Evolutionary conservation across 371 early-diverging fungal species (phyloP), one percentile per base, ranked within the genome.

Genomic region (Saksenaea oblongispora): DNA sequence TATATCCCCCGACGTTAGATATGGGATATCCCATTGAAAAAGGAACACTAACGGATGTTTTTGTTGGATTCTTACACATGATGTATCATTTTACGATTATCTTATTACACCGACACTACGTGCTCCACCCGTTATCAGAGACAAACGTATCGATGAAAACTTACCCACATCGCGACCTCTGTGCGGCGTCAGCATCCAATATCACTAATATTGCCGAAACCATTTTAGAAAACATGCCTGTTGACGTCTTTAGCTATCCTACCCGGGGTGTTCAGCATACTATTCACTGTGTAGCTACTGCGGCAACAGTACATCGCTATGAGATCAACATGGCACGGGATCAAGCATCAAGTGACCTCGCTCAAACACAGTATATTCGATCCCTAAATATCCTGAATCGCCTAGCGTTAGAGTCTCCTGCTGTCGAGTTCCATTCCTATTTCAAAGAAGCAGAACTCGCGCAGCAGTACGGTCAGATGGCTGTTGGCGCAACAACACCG

Each of bases 1-100:
- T 22, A 22, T 47, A 82, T 47, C 60, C 67, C 3, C 77, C 77
- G 0, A 73, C 72, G 0, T 68, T 77, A 62, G 66, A 78, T 41
- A 14, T 64, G 35, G 62, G 57, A 47, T 66, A 78, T 69, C 66
- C 84, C 69, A 62, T 72, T 68, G 66, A 87, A 61, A 69, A 74
- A 61, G 65, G 79, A 68, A 55, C 80, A 62, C 63, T 84, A 68
- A 54, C 57, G 7, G 78, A 78, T 47, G 66, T 66, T 0, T 78
- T 72, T 62, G 68, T 73, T 35, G 83, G 80, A 0, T 74, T 78
- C 42, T 67, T 92, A 13, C 92, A 93, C 66, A 87, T 93, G 62
- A 86, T 90, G 3, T 95, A 92, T 78, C 89, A 94, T 72, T 88
- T 89, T 8, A 83, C 90, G 58, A 64, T 91, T 56, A 90, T 93